Evolutionary conservation across 495 filamentous ascomycete species (phyloP).

Genomic region (Podospora pseudoanserina): DNA sequence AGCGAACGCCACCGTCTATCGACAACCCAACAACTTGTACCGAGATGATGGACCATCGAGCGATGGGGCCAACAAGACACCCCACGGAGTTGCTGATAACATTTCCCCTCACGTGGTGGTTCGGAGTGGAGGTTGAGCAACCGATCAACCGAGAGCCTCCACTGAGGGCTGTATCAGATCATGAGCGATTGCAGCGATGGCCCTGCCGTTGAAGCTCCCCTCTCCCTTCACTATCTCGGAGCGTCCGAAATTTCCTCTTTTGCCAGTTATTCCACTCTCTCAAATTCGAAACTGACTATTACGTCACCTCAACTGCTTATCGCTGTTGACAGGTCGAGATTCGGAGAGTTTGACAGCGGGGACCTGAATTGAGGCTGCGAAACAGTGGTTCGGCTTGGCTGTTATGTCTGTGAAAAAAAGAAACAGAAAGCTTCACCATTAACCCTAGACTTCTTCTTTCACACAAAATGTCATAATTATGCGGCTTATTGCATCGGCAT

Average conservation of each 20-base stretch:
- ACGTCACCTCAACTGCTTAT: not conserved
- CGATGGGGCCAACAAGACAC: not conserved
- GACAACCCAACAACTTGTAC: not conserved
- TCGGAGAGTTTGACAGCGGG: not conserved
- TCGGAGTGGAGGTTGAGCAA: not conserved
- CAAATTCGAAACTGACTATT: not conserved
- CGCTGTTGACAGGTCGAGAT: not conserved
- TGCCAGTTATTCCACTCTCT: not conserved
- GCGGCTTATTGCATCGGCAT: not conserved
- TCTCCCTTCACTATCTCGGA: not conserved
- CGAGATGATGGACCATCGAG: not conserved
- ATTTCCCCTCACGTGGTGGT: not conserved
- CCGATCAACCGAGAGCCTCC: not conserved
- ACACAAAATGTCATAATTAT: not conserved
- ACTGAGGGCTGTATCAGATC: not conserved
- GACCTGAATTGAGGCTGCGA: not conserved
- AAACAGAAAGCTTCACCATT: not conserved
- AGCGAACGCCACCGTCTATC: not conserved
- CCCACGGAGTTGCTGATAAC: not conserved
- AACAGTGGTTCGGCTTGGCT: constrained; percentile 2
- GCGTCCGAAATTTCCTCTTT: not conserved
- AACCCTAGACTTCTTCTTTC: not conserved
- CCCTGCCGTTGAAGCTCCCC: not conserved
- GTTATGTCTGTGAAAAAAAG: not conserved
- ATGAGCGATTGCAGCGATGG: not conserved